A percentile compares a stretch with the other conserved stretches of the same genome.
phyloP scores from a whole-genome alignment of 331 rosid species.

The Malus hybrid region DNA sequence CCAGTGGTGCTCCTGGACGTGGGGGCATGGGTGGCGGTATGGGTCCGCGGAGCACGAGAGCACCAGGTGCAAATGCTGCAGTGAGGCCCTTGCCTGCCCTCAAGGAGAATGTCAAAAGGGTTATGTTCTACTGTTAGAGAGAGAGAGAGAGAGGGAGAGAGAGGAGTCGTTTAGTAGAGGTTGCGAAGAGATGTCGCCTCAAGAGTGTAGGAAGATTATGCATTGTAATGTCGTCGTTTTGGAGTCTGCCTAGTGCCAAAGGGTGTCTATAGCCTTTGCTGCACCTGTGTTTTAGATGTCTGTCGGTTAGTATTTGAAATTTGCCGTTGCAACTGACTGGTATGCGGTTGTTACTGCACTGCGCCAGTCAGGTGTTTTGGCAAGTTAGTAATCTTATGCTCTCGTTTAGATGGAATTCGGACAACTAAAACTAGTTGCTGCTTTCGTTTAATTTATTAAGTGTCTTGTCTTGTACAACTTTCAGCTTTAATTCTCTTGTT shows the following conservation, averaged over 20 bases:
- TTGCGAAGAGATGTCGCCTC: background rate
- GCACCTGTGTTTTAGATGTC: background rate
- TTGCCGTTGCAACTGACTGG: background rate
- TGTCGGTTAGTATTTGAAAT: background rate
- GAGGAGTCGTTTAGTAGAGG: too few relatives aligned
- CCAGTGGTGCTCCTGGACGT: conserved; percentile 68
- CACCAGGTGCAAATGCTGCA: conserved; percentile 54
- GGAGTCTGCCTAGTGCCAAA: background rate
- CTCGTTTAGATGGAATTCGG: background rate
- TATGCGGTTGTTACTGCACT: background rate
- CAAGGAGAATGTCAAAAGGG: conserved; percentile 81
- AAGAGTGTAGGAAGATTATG: background rate
- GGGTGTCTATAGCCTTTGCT: background rate
- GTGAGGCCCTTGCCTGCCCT: conserved; percentile 89
- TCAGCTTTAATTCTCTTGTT: background rate
- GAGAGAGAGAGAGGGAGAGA: too few relatives aligned
- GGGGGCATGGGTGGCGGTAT: conserved; percentile 39
- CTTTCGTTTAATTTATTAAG: background rate
- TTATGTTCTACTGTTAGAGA: conserved; percentile 77
- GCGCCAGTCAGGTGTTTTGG: background rate
- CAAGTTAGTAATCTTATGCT: background rate
- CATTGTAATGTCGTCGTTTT: background rate
- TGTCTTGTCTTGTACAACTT: background rate
- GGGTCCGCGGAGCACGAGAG: conserved; percentile 50
- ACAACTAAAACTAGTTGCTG: background rate